Conservation (phyloP, 2,329 filamentous ascomycete genomes). For the Talaromyces sp. region DNA sequence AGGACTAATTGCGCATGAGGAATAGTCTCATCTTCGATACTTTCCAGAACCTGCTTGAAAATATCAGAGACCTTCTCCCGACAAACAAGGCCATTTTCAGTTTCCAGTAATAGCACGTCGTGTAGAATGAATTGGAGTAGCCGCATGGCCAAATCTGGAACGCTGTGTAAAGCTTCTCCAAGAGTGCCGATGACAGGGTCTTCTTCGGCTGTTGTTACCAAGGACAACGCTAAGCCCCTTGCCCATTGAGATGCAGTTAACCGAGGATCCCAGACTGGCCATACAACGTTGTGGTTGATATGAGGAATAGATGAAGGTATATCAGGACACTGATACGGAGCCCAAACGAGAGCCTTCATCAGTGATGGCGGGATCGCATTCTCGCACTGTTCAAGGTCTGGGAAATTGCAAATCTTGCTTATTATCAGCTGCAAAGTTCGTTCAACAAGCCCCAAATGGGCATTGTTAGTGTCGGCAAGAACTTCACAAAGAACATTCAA, state of each 20-base stretch:
- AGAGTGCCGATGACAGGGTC: conserved; percentile 69
- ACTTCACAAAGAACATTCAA: conserved; percentile 59
- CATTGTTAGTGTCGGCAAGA: conserved; percentile 54
- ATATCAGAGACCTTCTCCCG: conserved; percentile 63
- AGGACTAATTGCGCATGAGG: conserved; percentile 70
- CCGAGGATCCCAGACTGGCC: conserved; percentile 17
- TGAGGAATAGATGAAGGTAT: conserved; percentile 20
- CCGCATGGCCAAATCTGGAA: conserved; percentile 66
- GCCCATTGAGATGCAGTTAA: conserved; percentile 30
- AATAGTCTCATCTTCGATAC: conserved; percentile 38
- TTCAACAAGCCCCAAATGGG: conserved; percentile 40
- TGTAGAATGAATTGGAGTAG: conserved; percentile 83
- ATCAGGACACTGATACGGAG: conserved; percentile 35
- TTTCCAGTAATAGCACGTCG: conserved; percentile 66
- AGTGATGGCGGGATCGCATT: conserved; percentile 32
- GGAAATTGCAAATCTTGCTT: conserved; percentile 25
- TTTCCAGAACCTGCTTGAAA: conserved; percentile 60
- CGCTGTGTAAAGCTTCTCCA: conserved; percentile 58
- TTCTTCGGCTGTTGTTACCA: conserved; percentile 56
- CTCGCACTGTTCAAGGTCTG: conserved; percentile 30
- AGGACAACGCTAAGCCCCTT: conserved; percentile 35
- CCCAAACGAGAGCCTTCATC: conserved; percentile 40
- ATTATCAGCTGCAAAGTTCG: conserved; percentile 41
- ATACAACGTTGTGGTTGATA: background rate
- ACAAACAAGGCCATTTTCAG: conserved; percentile 56